These are phyloP conservation scores for Torulaspora gathmanii DNA, from an alignment of 805 yeast genomes.

Conservation along the genomic window DNA sequence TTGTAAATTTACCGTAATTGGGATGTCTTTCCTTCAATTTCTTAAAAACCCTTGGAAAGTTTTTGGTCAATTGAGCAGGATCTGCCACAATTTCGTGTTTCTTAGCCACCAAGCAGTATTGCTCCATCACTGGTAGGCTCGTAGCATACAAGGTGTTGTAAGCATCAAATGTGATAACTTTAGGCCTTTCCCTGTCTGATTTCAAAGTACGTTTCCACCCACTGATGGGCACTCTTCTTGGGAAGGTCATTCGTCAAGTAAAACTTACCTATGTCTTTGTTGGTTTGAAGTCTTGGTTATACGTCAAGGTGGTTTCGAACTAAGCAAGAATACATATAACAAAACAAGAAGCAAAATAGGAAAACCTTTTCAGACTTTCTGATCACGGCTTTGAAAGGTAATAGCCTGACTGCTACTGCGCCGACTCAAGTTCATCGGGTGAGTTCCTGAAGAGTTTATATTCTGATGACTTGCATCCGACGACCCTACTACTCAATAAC, in stretches of 20 bases:
- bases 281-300: too few species aligned
- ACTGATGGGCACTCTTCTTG: slow-evolving; percentile 14
- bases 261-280: too few species aligned
- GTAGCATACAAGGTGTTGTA: slow-evolving; percentile 65
- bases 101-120: slow-evolving; percentile 47
- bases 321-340: too few species aligned
- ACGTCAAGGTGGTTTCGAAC: too few species aligned
- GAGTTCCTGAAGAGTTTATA: too few species aligned
- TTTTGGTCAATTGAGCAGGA: slow-evolving; percentile 23
- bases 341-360: too few species aligned
- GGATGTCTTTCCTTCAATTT: slow-evolving; percentile 43
- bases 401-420: too few species aligned
- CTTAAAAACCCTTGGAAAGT: slow-evolving; percentile 36
- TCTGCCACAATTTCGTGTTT: slow-evolving; percentile 41
- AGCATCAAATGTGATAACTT: slow-evolving; percentile 59
- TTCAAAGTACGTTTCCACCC: slow-evolving; percentile 12
- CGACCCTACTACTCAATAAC: too few species aligned
- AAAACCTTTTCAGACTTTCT: too few species aligned
- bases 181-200: slow-evolving; percentile 33
- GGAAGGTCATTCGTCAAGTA: slow-evolving; percentile 13
- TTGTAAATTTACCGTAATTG: slow-evolving; percentile 52
- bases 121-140: slow-evolving; percentile 47
- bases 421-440: too few species aligned
- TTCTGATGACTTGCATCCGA: too few species aligned
- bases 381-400: too few species aligned